A percentile compares a stretch with the other conserved stretches of the same genome.
These are phyloP conservation scores for Sclerotinia subarctica DNA, from an alignment of 2,329 filamentous ascomycete genomes.

Conservation along the genomic window DNA sequence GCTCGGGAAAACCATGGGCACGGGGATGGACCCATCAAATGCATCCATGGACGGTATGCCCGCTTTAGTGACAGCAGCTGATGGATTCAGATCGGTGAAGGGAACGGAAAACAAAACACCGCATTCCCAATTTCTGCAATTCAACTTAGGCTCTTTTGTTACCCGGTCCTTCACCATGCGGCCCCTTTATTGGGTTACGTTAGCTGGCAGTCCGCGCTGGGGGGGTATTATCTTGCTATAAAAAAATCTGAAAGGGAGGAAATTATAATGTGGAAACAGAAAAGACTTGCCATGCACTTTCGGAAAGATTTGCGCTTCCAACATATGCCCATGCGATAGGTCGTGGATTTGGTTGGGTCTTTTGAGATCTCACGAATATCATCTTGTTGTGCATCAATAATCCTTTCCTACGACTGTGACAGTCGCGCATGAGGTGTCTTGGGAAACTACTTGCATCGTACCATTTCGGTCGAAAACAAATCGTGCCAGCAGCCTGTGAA, in stretches of 20 bases:
- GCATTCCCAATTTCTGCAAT: conserved; percentile 92
- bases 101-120: conserved; percentile 67
- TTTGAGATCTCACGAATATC: conserved; percentile 47
- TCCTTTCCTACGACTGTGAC: conserved; percentile 64
- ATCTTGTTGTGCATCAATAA: conserved; percentile 89
- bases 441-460: conserved; percentile 72
- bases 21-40: conserved; percentile 55
- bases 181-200: conserved; percentile 57
- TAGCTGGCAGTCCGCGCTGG: neutral
- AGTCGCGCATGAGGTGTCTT: conserved; percentile 67
- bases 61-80: conserved; percentile 10
- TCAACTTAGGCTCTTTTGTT: conserved; percentile 69
- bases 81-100: neutral
- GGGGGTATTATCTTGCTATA: neutral
- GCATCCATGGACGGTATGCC: conserved; percentile 36
- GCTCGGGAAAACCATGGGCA: conserved; percentile 63
- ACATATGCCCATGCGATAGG: conserved; percentile 72
- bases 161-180: conserved; percentile 66
- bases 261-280: neutral
- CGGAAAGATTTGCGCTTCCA: conserved; percentile 87
- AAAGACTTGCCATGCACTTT: conserved; percentile 77
- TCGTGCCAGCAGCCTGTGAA: conserved; percentile 68
- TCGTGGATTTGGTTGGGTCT: conserved; percentile 17
- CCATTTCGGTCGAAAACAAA: conserved; percentile 70
- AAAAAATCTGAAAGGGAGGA: neutral